phyloP scores from a whole-genome alignment of 2,329 filamentous ascomycete genomes.

The Aureobasidium sp. region DNA sequence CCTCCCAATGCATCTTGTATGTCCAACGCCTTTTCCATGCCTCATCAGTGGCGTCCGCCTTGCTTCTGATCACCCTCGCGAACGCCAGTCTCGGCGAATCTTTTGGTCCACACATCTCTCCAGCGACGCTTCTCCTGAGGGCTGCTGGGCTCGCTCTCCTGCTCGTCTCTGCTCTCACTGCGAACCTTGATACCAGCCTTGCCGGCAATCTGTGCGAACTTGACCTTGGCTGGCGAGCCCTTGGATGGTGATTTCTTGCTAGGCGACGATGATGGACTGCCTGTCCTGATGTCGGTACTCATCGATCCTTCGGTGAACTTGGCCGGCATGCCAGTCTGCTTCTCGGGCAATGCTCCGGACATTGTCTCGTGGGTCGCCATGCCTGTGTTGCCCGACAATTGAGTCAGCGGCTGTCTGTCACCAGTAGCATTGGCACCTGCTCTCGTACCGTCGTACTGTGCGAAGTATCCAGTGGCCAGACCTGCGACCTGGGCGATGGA shows the following conservation, averaged over 20 bases:
- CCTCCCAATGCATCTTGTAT: not conserved
- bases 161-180: constrained; percentile 20
- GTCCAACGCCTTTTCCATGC: constrained; percentile 1
- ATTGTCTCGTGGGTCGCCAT: constrained; percentile 5
- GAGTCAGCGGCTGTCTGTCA: constrained; percentile 17
- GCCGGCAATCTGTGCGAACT: constrained; percentile 42
- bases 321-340: not conserved
- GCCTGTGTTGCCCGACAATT: constrained; percentile 13
- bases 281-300: constrained; percentile 10
- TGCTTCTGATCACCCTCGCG: constrained; percentile 11
- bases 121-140: constrained; percentile 27
- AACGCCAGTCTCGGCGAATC: constrained; percentile 17
- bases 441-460: constrained; percentile 29
- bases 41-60: constrained; percentile 4
- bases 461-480: constrained; percentile 28
- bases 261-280: constrained; percentile 16
- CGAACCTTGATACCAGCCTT: constrained; percentile 35
- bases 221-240: constrained; percentile 39
- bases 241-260: constrained; percentile 19
- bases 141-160: constrained; percentile 19
- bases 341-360: constrained; percentile 3
- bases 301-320: constrained; percentile 19
- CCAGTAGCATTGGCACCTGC: constrained; percentile 7
- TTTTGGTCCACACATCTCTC: constrained; percentile 29
- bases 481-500: constrained; percentile 28